Conservation (phyloP, 805 yeast species). For the Saturnispora saitoi region DNA sequence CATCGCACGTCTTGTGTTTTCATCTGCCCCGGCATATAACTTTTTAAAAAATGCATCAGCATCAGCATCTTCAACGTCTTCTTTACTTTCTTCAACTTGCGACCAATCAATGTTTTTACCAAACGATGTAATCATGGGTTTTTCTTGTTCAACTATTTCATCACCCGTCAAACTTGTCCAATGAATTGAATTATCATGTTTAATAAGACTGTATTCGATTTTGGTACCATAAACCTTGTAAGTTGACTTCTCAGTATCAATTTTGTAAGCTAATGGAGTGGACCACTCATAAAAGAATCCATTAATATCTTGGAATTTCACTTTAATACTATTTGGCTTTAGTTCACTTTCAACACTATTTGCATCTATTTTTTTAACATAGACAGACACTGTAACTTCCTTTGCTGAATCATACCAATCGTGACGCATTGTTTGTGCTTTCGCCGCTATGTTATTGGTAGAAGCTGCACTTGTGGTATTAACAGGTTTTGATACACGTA, state of each 20-base stretch:
- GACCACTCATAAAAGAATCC: conserved; percentile 45
- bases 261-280: conserved; percentile 41
- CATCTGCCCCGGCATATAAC: conserved; percentile 72
- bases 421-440: conserved; percentile 32
- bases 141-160: not conserved
- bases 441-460: conserved; percentile 7
- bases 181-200: conserved; percentile 1
- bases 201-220: conserved; percentile 38
- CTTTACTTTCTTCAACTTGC: conserved; percentile 31
- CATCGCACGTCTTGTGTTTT: conserved; percentile 88
- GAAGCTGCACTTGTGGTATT: not conserved
- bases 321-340: conserved; percentile 28
- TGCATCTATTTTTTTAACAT: conserved; percentile 54
- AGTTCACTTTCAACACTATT: conserved; percentile 38
- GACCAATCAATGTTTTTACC: conserved; percentile 65
- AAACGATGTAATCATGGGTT: conserved; percentile 36
- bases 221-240: conserved; percentile 60
- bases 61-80: conserved; percentile 42
- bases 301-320: conserved; percentile 40
- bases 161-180: conserved; percentile 1
- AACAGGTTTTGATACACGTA: too few relatives aligned
- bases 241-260: conserved; percentile 38
- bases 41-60: conserved; percentile 66
- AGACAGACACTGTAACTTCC: conserved; percentile 57
- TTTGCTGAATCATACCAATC: conserved; percentile 68